Evolutionary conservation across 2,329 filamentous ascomycete genomes (phyloP), one percentile per base, ranked within the genome.

Genomic region (Diplocarpon rosae): DNA sequence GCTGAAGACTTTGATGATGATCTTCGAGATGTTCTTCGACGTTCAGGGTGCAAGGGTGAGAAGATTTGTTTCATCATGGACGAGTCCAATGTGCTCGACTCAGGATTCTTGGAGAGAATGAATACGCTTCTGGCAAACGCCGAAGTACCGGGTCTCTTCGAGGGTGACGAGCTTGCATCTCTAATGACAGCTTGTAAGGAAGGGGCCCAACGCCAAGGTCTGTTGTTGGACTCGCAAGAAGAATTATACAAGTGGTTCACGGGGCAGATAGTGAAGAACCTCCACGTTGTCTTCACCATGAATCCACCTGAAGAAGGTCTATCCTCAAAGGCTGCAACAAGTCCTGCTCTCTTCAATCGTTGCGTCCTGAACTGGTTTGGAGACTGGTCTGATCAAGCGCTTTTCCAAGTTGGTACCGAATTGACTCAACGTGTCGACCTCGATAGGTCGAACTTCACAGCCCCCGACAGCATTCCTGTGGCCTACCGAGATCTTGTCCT

Each of bases 21-120:
- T 64, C 71, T 99, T 30, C 79, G 93, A 53, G 90, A 89, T 61
- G 92, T 99, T 8, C 77, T 99, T 33, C 83, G 92, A 37, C 79
- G 92, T 46, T 93, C 87, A 56, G 92, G 92, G 51, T 96, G 90
- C 70, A 95, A 95, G 70, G 92, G 92, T 30, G 92, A 99, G 64
- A 96, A 96, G 72, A 94, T 99, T 39, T 98, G 93, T 68, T 99
- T 99, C 71, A 95, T 99, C 69, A 96, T 99, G 89, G 92, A 99
- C 62, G 92, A 99, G 68, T 84, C 90, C 9, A 99, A 99, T 59
- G 92, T 99, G 30, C 75, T 99, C 24, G 92, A 99, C 65, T 98
- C 92, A 35, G 92, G 92, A 43, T 99, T 99, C 79, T 67, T 99
- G 44, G 92, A 99, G 65, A 83, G 93, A 58, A 99, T 98, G 92